phyloP scores from a whole-genome alignment of 495 filamentous ascomycete genomes.

The Penicillium ochrochloron region DNA sequence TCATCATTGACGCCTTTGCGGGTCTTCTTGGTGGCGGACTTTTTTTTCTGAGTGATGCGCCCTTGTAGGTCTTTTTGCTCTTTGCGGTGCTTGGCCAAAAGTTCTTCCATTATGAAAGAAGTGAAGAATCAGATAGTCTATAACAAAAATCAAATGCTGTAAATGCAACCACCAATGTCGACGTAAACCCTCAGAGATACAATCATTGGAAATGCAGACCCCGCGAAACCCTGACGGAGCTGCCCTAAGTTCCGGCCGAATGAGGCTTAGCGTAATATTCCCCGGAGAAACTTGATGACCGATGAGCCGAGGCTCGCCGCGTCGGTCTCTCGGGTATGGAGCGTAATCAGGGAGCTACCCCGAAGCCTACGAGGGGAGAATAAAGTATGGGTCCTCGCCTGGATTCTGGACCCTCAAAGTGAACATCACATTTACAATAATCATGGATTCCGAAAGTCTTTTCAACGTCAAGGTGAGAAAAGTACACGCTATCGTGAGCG shows the following conservation, averaged over 20 bases:
- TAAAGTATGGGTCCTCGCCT: constrained; percentile 15
- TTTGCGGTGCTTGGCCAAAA: constrained; percentile 81
- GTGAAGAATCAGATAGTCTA: no score
- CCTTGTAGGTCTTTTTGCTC: constrained; percentile 85
- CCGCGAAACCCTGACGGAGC: constrained; percentile 39
- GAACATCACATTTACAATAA: constrained; percentile 24
- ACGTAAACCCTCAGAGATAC: background rate
- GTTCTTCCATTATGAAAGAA: constrained; percentile 63
- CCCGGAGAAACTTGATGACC: constrained; percentile 15
- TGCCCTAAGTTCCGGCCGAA: constrained; percentile 35
- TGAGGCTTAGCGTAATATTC: constrained; percentile 24
- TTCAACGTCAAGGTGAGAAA: constrained; percentile 60
- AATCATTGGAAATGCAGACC: constrained; percentile 23
- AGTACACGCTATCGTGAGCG: background rate
- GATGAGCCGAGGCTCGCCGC: constrained; percentile 30
- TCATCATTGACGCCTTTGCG: constrained; percentile 86
- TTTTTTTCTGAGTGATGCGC: constrained; percentile 91
- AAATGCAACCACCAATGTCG: background rate
- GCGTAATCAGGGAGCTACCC: constrained; percentile 18
- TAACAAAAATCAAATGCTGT: background rate
- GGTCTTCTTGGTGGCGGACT: constrained; percentile 93
- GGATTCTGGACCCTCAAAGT: constrained; percentile 4
- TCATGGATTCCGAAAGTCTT: constrained; percentile 59
- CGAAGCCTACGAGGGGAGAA: constrained; percentile 11
- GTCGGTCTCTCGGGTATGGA: constrained; percentile 33